Conservation (phyloP, 2,329 filamentous ascomycete species). For the Neofusicoccum cordaticola region DNA sequence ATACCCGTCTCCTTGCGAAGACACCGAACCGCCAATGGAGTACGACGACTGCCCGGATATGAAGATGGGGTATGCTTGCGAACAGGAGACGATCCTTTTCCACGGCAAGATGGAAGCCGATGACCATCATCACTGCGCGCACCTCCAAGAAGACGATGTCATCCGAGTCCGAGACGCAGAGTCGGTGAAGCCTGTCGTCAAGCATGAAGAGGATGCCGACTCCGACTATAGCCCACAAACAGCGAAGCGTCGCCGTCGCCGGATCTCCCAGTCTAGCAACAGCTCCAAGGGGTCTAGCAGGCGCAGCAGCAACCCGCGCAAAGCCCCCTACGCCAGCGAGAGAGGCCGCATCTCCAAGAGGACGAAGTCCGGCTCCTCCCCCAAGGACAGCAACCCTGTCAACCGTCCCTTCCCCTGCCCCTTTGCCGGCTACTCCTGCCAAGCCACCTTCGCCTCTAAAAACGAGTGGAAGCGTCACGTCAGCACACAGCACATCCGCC, state of each 20-base stretch:
- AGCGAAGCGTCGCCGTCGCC: conserved; percentile 24
- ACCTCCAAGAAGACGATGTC: conserved; percentile 4
- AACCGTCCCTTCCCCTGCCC: conserved; percentile 68
- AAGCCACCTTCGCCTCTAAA: conserved; percentile 70
- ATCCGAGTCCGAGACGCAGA: conserved; percentile 31
- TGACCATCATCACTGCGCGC: neutral
- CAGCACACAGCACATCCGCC: conserved; percentile 71
- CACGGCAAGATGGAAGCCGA: neutral
- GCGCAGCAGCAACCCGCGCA: neutral
- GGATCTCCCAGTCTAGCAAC: conserved; percentile 28
- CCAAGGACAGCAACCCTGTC: conserved; percentile 19
- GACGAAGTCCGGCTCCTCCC: neutral
- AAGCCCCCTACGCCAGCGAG: neutral
- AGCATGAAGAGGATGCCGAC: conserved; percentile 29
- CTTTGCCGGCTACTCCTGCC: conserved; percentile 75
- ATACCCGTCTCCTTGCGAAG: conserved; percentile 23
- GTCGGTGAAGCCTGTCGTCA: conserved; percentile 33
- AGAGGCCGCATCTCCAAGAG: conserved; percentile 2
- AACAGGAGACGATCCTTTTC: conserved; percentile 21
- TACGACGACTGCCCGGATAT: conserved; percentile 25
- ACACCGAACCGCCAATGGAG: conserved; percentile 26
- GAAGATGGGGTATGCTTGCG: conserved; percentile 26
- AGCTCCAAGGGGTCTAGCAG: conserved; percentile 18
- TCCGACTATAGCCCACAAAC: conserved; percentile 34
- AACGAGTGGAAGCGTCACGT: conserved; percentile 97